These are phyloP conservation scores for Conringia planisiliqua DNA, from an alignment of 345 rosid species.

Conservation along the genomic window DNA sequence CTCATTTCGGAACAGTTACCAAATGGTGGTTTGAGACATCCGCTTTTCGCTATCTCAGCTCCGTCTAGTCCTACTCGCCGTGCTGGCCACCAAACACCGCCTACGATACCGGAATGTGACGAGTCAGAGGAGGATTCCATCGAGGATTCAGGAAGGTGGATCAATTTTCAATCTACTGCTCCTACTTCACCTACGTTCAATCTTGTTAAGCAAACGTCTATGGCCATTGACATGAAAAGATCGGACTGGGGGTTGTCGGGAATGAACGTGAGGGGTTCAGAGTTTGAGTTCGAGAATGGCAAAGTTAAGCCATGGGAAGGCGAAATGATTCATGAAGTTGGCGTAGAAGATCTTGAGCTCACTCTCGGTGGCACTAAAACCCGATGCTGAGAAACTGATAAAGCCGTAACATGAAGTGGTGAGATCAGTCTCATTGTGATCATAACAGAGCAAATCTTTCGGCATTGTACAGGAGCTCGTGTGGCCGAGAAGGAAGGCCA, in stretches of 20 bases:
- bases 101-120: constrained; percentile 89
- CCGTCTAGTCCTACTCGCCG: constrained; percentile 92
- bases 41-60: constrained; percentile 76
- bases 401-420: background rate
- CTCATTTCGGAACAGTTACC: constrained; percentile 59
- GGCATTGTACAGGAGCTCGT: constrained; percentile 26
- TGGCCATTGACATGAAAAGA: constrained; percentile 35
- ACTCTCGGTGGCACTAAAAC: constrained; percentile 59
- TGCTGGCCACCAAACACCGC: constrained; percentile 61
- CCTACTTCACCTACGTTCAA: constrained; percentile 72
- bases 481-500: background rate
- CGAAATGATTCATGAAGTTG: constrained; percentile 87
- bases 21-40: constrained; percentile 37
- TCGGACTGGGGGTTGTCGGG: constrained; percentile 49
- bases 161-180: constrained; percentile 58
- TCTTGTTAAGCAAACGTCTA: constrained; percentile 52
- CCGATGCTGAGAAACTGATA: constrained; percentile 19
- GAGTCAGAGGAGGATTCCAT: constrained; percentile 81
- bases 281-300: constrained; percentile 79
- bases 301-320: constrained; percentile 96
- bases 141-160: constrained; percentile 83
- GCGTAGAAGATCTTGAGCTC: constrained; percentile 86
- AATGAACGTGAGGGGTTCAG: constrained; percentile 48
- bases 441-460: constrained; percentile 22
- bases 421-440: constrained; percentile 3